Percentiles rank a stretch among this genome's conserved stretches.
Evolutionary conservation across 179 eudicot genomes (phyloP).

Genomic region (Vitellaria paradoxa): DNA sequence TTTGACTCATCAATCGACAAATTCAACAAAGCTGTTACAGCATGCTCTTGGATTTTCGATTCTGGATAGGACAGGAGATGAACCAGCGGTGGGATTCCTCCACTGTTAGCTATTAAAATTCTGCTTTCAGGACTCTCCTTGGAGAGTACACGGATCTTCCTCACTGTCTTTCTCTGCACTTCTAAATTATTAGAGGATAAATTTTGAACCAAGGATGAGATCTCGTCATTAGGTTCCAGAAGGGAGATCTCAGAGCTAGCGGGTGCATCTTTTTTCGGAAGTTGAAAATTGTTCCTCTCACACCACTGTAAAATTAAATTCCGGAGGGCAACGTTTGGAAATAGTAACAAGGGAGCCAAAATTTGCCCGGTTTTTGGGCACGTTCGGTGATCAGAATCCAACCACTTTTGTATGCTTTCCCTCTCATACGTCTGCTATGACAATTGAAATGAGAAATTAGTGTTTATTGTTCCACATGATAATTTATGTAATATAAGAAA

Average conservation of each 20-base stretch:
- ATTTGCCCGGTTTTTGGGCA: constrained; percentile 81
- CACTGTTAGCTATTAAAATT: constrained; percentile 45
- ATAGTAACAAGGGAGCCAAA: constrained; percentile 49
- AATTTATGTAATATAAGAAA: not conserved
- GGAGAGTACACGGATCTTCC: constrained; percentile 54
- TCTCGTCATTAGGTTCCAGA: constrained; percentile 26
- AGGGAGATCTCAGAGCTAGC: constrained; percentile 19
- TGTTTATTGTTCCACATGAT: not conserved
- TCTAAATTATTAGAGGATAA: constrained; percentile 46
- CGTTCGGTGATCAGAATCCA: constrained; percentile 56
- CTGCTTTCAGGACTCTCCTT: constrained; percentile 65
- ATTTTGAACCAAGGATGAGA: constrained; percentile 35
- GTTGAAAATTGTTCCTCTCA: constrained; percentile 49
- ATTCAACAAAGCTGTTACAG: constrained; percentile 68
- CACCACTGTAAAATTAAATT: constrained; percentile 73
- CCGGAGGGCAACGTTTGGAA: constrained; percentile 74
- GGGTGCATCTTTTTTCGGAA: constrained; percentile 20
- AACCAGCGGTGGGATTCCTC: constrained; percentile 69
- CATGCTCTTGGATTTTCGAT: constrained; percentile 61
- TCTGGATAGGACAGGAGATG: constrained; percentile 52
- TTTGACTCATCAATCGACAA: constrained; percentile 65
- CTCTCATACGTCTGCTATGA: constrained; percentile 48
- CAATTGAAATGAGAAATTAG: constrained; percentile 3
- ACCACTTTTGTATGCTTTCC: constrained; percentile 78
- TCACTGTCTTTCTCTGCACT: constrained; percentile 51